Evolutionary conservation across 2,329 filamentous ascomycete species (phyloP).

Genomic region (Phialocephala subalpina): DNA sequence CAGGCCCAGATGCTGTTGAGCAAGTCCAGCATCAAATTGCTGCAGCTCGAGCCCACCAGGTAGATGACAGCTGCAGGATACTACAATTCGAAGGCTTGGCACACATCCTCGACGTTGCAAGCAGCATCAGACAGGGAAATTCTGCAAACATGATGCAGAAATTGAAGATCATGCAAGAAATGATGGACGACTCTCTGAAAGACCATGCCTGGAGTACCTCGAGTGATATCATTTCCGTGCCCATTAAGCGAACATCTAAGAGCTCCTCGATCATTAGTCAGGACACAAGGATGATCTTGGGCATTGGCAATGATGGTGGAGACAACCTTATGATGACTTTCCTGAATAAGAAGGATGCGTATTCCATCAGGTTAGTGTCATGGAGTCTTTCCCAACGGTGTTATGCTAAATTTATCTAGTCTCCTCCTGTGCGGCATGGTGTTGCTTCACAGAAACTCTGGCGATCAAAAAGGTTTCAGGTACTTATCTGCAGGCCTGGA

Average conservation of each 20-base stretch:
- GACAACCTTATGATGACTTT: slow-evolving; percentile 68
- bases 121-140: slow-evolving; percentile 70
- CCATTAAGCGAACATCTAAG: slow-evolving; percentile 60
- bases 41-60: slow-evolving; percentile 75
- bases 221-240: slow-evolving; percentile 59
- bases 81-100: slow-evolving; percentile 72
- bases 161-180: slow-evolving; percentile 66
- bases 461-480: slow-evolving; percentile 61
- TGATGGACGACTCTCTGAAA: slow-evolving; percentile 63
- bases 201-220: slow-evolving; percentile 43
- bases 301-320: slow-evolving; percentile 51
- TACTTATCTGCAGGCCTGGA: slow-evolving; percentile 66
- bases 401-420: slow-evolving; percentile 28
- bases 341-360: slow-evolving; percentile 66
- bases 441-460: slow-evolving; percentile 59
- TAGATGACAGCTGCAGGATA: slow-evolving; percentile 68
- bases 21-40: slow-evolving; percentile 78
- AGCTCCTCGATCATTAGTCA: slow-evolving; percentile 60
- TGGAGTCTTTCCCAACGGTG: neutral
- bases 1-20: slow-evolving; percentile 71
- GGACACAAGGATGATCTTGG: slow-evolving; percentile 65
- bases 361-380: slow-evolving; percentile 39
- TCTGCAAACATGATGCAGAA: slow-evolving; percentile 66
- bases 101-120: slow-evolving; percentile 74
- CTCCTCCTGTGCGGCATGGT: slow-evolving; percentile 42